Percentiles rank a stretch among this genome's conserved stretches.
These are phyloP conservation scores for Botrytis elliptica DNA, from an alignment of 2,329 filamentous ascomycete genomes.

Conservation along the genomic window DNA sequence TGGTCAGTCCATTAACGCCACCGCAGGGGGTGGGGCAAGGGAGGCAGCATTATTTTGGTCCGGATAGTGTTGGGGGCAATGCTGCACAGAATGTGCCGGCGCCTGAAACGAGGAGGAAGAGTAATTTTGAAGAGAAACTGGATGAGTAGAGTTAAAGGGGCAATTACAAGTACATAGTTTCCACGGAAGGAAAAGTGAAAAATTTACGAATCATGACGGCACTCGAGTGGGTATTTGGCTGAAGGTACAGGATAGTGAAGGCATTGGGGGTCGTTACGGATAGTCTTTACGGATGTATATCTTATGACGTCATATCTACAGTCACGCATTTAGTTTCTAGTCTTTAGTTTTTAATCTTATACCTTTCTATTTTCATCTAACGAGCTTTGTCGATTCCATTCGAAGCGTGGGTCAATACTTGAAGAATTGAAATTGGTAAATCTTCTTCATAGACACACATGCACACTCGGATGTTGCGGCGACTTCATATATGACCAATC, in stretches of 20 bases:
- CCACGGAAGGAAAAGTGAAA: not conserved
- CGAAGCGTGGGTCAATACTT: not conserved
- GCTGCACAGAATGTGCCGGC: slow-evolving; percentile 1
- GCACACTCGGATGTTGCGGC: not conserved
- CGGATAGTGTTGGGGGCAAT: slow-evolving; percentile 27
- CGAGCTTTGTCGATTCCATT: not conserved
- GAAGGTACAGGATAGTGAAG: not conserved
- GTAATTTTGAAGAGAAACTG: slow-evolving; percentile 35
- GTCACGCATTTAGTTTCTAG: not conserved
- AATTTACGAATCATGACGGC: slow-evolving; percentile 11
- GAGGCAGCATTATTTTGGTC: slow-evolving; percentile 8
- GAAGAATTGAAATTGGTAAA: not conserved
- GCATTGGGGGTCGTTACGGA: not conserved
- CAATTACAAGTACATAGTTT: not conserved
- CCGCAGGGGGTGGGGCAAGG: slow-evolving; percentile 22
- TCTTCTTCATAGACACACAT: not conserved
- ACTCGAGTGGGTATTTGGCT: not conserved
- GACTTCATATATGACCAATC: not conserved
- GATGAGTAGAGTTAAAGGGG: slow-evolving; percentile 23
- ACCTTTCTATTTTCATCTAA: not conserved
- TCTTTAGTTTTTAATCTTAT: not conserved
- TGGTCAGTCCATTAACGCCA: slow-evolving; percentile 32
- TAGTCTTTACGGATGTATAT: not conserved
- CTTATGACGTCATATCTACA: not conserved
- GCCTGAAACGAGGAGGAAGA: slow-evolving; percentile 27